A percentile compares a stretch with the other conserved stretches of the same genome.
Conservation (phyloP, 1,139 yeast genomes). For the Sugiyamaella japonica region DNA sequence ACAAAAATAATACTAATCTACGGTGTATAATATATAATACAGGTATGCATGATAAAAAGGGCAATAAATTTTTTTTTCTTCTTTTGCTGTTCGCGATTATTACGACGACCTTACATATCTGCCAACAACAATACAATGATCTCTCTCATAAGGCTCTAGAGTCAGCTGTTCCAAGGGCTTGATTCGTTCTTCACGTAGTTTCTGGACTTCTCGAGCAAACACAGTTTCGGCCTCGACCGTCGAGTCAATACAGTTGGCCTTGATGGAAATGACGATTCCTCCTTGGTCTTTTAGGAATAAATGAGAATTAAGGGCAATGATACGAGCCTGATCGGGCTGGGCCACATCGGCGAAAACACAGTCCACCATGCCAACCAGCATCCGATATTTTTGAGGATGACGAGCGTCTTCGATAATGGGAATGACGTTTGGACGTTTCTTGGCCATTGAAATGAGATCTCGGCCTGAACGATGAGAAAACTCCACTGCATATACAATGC, state of each 20-base stretch:
- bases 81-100: conserved; percentile 21
- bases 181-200: conserved; percentile 97
- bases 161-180: conserved; percentile 98
- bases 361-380: conserved; percentile 98
- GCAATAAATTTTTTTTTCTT: neutral
- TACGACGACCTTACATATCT: conserved; percentile 90
- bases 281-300: conserved; percentile 98
- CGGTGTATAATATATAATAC: conserved; percentile 13
- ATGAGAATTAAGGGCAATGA: conserved; percentile 96
- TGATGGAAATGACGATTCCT: conserved; percentile 95
- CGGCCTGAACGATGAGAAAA: conserved; percentile 99
- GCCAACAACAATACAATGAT: conserved; percentile 98
- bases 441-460: conserved; percentile 98
- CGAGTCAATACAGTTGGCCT: conserved; percentile 99
- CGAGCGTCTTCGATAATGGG: conserved; percentile 99
- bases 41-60: conserved; percentile 9
- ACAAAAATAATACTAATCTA: conserved; percentile 10
- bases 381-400: conserved; percentile 99
- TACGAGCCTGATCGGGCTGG: conserved; percentile 99
- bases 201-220: conserved; percentile 98
- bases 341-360: conserved; percentile 99
- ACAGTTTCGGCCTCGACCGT: conserved; percentile 99
- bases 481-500: conserved; percentile 97
- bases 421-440: conserved; percentile 98
- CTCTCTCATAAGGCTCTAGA: conserved; percentile 99